Conservation (phyloP, 805 yeast species). For the Cyberlindnera japonica region DNA sequence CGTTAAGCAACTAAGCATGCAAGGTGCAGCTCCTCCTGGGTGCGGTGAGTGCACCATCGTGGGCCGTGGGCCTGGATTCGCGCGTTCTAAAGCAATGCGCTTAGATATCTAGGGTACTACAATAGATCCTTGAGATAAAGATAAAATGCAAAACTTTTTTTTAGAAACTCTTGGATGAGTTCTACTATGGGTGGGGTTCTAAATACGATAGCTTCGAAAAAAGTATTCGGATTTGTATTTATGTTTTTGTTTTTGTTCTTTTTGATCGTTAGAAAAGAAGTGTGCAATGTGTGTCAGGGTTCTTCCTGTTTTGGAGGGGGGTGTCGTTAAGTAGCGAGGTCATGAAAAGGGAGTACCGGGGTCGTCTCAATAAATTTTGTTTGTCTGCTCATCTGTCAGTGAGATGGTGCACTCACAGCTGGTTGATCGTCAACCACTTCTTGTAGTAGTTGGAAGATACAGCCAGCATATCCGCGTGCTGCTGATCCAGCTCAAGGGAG, state of each 20-base stretch:
- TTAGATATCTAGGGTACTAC: too few species aligned
- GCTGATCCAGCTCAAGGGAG: constrained; percentile 14
- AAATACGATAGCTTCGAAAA: too few species aligned
- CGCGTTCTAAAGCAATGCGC: too few species aligned
- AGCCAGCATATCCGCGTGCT: constrained; percentile 22
- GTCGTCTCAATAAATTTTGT: neutral
- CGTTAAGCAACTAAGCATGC: too few species aligned
- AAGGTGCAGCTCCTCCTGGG: too few species aligned
- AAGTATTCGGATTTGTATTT: too few species aligned
- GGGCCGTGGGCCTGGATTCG: too few species aligned
- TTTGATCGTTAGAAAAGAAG: constrained; percentile 3
- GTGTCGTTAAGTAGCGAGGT: constrained; percentile 2
- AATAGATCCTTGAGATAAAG: neutral
- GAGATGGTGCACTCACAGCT: neutral
- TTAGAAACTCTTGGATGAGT: neutral
- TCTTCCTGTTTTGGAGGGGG: too few species aligned
- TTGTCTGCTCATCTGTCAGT: too few species aligned
- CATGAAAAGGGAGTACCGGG: neutral
- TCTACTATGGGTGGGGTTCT: too few species aligned
- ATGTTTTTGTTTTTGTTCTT: neutral
- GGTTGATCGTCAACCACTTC: constrained; percentile 28
- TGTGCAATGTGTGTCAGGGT: constrained; percentile 2
- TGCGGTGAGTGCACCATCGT: too few species aligned
- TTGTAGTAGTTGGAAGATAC: constrained; percentile 29
- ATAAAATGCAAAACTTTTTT: neutral